A percentile compares a stretch with the other conserved stretches of the same genome.
Conservation (phyloP, 495 filamentous ascomycete species). For the Astrocystis sublimbata region DNA sequence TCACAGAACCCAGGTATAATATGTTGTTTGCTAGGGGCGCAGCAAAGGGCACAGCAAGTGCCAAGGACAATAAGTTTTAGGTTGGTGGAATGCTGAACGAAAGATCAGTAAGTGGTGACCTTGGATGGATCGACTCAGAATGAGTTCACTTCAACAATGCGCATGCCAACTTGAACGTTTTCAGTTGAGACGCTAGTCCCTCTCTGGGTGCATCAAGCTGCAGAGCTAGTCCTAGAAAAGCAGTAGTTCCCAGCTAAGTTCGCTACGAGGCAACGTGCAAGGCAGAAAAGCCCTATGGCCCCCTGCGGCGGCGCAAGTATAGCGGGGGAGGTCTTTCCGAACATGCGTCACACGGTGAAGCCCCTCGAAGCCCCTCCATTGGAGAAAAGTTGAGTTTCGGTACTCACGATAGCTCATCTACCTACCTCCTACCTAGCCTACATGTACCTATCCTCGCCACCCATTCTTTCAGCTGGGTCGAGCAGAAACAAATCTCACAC, state of each 20-base stretch:
- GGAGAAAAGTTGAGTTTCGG: constrained; percentile 1
- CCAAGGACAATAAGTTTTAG: not conserved
- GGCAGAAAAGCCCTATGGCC: too few relatives aligned
- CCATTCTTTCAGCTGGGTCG: too few relatives aligned
- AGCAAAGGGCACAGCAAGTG: not conserved
- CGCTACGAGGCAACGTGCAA: not conserved
- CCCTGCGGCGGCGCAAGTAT: not conserved
- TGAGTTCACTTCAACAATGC: not conserved
- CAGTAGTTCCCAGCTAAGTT: not conserved
- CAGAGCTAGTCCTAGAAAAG: not conserved
- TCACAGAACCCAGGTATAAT: too few relatives aligned
- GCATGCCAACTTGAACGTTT: not conserved
- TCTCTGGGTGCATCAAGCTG: not conserved
- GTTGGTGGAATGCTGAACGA: not conserved
- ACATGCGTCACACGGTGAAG: constrained; percentile 13
- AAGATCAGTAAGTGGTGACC: not conserved
- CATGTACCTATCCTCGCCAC: too few relatives aligned
- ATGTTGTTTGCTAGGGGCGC: too few relatives aligned
- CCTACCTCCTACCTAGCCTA: not conserved
- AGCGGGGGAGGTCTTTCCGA: constrained; percentile 1
- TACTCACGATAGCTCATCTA: not conserved
- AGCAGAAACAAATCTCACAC: not conserved
- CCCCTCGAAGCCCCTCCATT: too few relatives aligned
- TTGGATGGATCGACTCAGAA: not conserved
- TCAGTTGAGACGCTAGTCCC: too few relatives aligned